Base-by-base conservation (phyloP, 2,329 filamentous ascomycete species). In the Blastomyces silverae region DNA sequence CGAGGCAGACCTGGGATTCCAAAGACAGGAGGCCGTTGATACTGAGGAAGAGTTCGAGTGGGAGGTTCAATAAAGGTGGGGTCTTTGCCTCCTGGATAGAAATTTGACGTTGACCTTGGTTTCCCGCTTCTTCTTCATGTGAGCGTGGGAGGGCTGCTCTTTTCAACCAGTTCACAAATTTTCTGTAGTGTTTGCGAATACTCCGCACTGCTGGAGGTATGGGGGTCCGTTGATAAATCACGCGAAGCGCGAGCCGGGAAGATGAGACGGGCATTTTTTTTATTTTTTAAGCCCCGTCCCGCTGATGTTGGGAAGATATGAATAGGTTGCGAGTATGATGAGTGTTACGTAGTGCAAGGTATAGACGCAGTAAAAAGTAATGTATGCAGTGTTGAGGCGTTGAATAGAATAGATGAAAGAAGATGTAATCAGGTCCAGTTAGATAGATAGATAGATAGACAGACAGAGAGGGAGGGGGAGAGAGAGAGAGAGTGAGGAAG, bases 11-110 rank as follows among this genome's bases (percentile, higher is more conserved):
- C 58, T 48, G 34, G 0, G 53, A 57, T 44, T 55, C 39, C 34
- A 48, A 37, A 34, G 53, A 25, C 13, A 63, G 62, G 31, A 63
- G 52, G n/a, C 15, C 20, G 15, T 57, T 57, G 62, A 63, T 63
- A 7, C 6, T 25, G 8, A 57, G 37, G n/a, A 63, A 2, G 25
- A 63, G 62, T 31, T 63, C 62, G n/a, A 55, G 31, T 20, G 62
- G 62, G 17, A 63, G 53, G 22, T 20, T n/a, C n/a, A 62, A 34
- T 11, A 62, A 53, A 34, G 56, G 56, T 13, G 56, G 22, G 56
- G 13, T 59, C 13, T 59, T 42, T 59, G 31, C 0, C 31, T 58
- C 56, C 31, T 58, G 31, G 52, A 1, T 8, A 55, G 52, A 31
- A 48, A 48, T 48, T 22, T 48, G 52, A 4, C 11, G 25, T 58